Evolutionary conservation across 345 rosid genomes (phyloP).

Genomic region (Gossypium stocksii): DNA sequence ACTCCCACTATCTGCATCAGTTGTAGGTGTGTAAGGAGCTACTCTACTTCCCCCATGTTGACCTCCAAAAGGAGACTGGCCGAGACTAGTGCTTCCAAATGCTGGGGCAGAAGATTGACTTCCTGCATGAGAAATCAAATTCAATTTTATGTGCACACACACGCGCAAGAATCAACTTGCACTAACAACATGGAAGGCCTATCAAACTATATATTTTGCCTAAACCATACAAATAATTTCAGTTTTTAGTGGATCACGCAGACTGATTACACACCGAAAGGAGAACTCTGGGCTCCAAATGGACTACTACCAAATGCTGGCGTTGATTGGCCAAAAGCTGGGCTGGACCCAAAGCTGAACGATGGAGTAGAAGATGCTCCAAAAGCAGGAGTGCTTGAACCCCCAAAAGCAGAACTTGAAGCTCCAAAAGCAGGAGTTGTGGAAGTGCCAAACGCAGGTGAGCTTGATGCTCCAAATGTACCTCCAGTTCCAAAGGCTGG

Average conservation of each 20-base stretch:
- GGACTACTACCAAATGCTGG: conserved; percentile 70
- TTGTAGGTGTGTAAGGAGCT: conserved; percentile 55
- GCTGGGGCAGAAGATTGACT: conserved; percentile 61
- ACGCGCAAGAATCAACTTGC: not conserved
- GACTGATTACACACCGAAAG: conserved; percentile 47
- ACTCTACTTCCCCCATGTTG: conserved; percentile 83
- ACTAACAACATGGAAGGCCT: not conserved
- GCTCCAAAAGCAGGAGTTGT: conserved; percentile 35
- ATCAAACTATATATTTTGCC: not conserved
- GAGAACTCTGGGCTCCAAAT: conserved; percentile 70
- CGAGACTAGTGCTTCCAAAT: conserved; percentile 61
- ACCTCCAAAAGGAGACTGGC: conserved; percentile 65
- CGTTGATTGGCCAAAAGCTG: conserved; percentile 73
- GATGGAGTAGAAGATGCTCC: conserved; percentile 53
- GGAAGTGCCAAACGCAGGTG: conserved; percentile 44
- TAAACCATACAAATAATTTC: not conserved
- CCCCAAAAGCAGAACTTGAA: conserved; percentile 48
- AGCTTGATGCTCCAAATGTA: conserved; percentile 39
- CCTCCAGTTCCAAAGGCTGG: conserved; percentile 46
- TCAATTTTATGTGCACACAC: not conserved
- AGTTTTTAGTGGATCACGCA: not conserved
- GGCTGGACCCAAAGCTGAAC: conserved; percentile 58
- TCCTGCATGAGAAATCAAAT: conserved; percentile 41
- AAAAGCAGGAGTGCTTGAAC: conserved; percentile 47
- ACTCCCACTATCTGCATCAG: conserved; percentile 50